Percentiles rank a stretch among this genome's conserved stretches.
phyloP scores from a whole-genome alignment of 352 stramenopile species.

The Blastocystis sp. region DNA sequence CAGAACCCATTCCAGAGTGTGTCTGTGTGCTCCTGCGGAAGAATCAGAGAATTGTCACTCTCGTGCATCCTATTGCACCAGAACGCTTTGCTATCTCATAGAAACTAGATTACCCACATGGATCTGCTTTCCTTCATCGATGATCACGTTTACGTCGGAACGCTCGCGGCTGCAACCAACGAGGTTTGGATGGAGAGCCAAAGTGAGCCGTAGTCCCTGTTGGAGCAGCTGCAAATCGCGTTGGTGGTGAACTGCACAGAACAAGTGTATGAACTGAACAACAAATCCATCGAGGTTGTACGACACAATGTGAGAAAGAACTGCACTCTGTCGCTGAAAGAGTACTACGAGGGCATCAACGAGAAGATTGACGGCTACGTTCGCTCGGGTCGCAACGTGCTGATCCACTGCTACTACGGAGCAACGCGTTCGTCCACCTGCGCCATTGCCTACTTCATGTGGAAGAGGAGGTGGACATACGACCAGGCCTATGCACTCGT shows the following conservation, averaged over 20 bases:
- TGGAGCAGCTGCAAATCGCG: constrained; percentile 13
- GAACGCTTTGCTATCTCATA: too few species aligned
- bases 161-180: constrained; percentile 33
- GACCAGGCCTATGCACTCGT: constrained; percentile 34
- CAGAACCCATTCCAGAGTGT: too few species aligned
- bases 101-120: too few species aligned
- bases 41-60: too few species aligned
- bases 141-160: constrained; percentile 27
- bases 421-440: constrained; percentile 53
- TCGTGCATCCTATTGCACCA: too few species aligned
- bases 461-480: constrained; percentile 20
- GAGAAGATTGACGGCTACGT: neutral
- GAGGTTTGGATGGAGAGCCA: neutral
- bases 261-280: neutral
- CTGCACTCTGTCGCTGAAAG: neutral
- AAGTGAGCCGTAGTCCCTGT: neutral
- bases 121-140: constrained; percentile 44
- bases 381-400: neutral
- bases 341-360: constrained; percentile 36
- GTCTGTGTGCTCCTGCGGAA: too few species aligned
- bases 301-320: neutral
- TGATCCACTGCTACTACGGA: constrained; percentile 60
- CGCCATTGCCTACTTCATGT: constrained; percentile 63
- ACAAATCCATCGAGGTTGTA: constrained; percentile 10
- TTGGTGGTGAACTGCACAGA: constrained; percentile 61